Base-by-base conservation (phyloP, 1,284 basidiomycete genomes). In the Marasmius oreades region DNA sequence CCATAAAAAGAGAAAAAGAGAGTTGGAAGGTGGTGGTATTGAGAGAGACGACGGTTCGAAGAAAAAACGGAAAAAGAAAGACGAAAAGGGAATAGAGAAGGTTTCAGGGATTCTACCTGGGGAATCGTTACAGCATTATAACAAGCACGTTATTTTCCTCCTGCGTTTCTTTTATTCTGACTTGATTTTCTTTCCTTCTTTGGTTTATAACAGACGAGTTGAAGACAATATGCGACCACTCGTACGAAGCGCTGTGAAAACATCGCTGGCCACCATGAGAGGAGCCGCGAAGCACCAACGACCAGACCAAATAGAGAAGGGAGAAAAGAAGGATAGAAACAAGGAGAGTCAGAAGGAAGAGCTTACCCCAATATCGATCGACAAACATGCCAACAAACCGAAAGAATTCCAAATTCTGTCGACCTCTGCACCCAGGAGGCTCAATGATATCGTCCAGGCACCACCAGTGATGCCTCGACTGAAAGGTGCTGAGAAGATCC, bases 101-200 rank as follows among this genome's bases (percentile, higher is more conserved):
- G 63, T 55, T 56, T 59, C 51, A 58, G 60, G 59, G 63, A 89
- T 90, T 37, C 74, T 77, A 59, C 80, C 83, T 1, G 83, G 85
- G 44, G 89, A 91, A 69, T 84, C 87, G 1, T 75, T 90, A 52
- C 75, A 79, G 51, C 85, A 90, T 71, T 91, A 90, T 67, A 87
- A 88, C 66, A 75, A 81, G 89, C 88, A 63, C 56, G 82, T 72
- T 10, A 44, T n/a, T n/a, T n/a, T n/a, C n/a, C 57, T 12, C 42
- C 18, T 45, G 36, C 37, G 45, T 28, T 28, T 43, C 43, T 53
- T 26, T 34, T 50, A 14, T 42, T 33, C 45, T 39, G 34, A n/a
- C 51, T 52, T 37, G 1, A 20, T 26, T 52, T 28, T 14, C 26
- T 16, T 58, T 26, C 4, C 22, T 33, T 7, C 46, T 18, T 22